Evolutionary conservation across 106 monocot genomes (phyloP), one percentile per base, ranked within the genome.

Genomic region (Dendrobium catenatum): DNA sequence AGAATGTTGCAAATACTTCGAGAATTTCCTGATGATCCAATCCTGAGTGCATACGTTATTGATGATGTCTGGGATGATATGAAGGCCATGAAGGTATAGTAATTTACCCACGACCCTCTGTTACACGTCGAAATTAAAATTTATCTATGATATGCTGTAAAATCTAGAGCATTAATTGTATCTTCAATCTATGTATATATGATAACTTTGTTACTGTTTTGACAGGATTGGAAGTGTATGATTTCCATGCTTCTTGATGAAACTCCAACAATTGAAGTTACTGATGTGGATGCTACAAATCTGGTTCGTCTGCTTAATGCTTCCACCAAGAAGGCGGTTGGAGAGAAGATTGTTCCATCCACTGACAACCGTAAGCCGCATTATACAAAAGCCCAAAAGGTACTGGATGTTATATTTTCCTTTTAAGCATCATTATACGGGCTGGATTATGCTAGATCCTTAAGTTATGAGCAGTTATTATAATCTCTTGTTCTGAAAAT

Each of bases 11-110:
- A 98, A 75, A 98, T 98, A 85, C 81, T 98, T 46, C 81, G 95
- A 82, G 98, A 95, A 84, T 98, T 98, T 90, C 90, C 98, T 79
- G 88, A 91, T 86, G 98, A 98, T 82, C 93, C 93, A 42, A 92
- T 98, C 54, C 80, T 98, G 42, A 90, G 85, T 90, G 81, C 95
- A 41, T 98, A 98, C 74, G 98, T 98, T 16, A 93, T 98, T 85
- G 98, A 98, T 91, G 98, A 98, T 89, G 86, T 98, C 78, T 98
- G 98, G 98, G 98, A 98, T 83, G 98, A 98, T 59, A 98, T 98
- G 98, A 98, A 95, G 78, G 98, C 98, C 46, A 91, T 93, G 91
- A 98, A 91, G 86, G 98, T 98, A 91, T 76, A 26, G 48, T 82
- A 76, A 22, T 13, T 48, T 42, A 13, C 13, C 17, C 44, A 22